phyloP scores from a whole-genome alignment of 1,284 basidiomycete species.

The Mycena sp. region DNA sequence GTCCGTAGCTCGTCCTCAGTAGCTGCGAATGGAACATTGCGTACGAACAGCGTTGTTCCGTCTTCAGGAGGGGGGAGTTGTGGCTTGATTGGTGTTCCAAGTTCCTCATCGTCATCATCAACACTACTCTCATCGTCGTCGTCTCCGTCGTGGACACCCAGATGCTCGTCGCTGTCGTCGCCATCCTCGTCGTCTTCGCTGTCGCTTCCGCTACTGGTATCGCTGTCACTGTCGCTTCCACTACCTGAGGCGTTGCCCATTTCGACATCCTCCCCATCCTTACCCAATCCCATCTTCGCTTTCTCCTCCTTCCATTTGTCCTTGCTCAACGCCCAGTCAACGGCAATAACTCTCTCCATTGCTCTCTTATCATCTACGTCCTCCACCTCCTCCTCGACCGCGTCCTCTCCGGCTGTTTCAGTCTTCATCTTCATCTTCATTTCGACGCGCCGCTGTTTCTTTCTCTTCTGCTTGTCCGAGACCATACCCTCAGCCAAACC shows the following conservation, averaged over 20 bases:
- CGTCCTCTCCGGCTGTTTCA: constrained; percentile 45
- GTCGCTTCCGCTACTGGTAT: constrained; percentile 33
- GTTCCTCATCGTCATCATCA: constrained; percentile 51
- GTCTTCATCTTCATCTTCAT: constrained; percentile 57
- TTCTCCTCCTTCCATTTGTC: constrained; percentile 90
- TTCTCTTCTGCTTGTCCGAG: constrained; percentile 80
- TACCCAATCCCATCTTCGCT: constrained; percentile 57
- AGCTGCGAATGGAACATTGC: constrained; percentile 93
- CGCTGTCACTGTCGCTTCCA: constrained; percentile 38
- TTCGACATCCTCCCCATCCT: constrained; percentile 49
- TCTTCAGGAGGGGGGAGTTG: constrained; percentile 81
- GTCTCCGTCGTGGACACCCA: constrained; percentile 57
- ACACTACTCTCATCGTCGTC: constrained; percentile 50
- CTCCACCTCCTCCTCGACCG: constrained; percentile 48
- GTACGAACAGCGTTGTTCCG: constrained; percentile 93
- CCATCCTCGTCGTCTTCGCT: constrained; percentile 41
- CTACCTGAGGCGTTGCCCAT: constrained; percentile 51
- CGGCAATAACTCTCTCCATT: constrained; percentile 81
- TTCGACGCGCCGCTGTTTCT: constrained; percentile 69
- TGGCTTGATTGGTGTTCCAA: constrained; percentile 71
- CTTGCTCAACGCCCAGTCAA: constrained; percentile 97
- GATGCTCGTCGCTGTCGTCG: constrained; percentile 44
- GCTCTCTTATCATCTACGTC: constrained; percentile 49
- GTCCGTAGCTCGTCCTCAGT: constrained; percentile 90
- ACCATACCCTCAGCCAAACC: constrained; percentile 75